Percentiles rank a stretch among this genome's conserved stretches.
These are phyloP conservation scores for Straminergon stramineum DNA, from an alignment of 225 moss, liverwort and hornwort species.

Conservation along the genomic window DNA sequence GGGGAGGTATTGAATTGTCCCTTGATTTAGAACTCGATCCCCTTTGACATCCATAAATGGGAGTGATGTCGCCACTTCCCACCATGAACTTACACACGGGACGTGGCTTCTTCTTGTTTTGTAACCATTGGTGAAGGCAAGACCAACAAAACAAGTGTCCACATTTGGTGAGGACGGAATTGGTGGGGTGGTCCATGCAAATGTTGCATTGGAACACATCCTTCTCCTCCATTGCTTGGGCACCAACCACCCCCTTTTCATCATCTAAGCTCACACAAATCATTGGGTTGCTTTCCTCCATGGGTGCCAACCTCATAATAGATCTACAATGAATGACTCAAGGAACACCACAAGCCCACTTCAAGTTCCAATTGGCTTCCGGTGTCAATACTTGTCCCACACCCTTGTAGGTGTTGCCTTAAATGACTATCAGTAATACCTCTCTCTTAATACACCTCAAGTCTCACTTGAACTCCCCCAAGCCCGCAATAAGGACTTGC, in stretches of 20 bases:
- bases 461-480: neutral
- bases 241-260: neutral
- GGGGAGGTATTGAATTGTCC: rapidly evolving
- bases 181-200: neutral
- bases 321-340: neutral
- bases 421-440: too few species aligned
- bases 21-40: neutral
- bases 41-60: neutral
- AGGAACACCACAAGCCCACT: too few species aligned
- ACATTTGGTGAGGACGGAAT: neutral
- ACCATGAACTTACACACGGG: neutral
- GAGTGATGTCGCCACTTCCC: neutral
- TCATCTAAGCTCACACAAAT: rapidly evolving
- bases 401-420: too few species aligned
- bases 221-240: neutral
- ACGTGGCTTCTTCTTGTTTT: neutral
- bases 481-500: neutral
- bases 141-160: neutral
- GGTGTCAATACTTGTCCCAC: too few species aligned
- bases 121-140: neutral
- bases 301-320: neutral
- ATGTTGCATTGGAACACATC: neutral
- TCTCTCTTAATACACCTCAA: neutral
- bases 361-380: neutral
- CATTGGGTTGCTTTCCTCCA: neutral